Conservation (phyloP, 331 rosid genomes). For the Spiraea crenata region DNA sequence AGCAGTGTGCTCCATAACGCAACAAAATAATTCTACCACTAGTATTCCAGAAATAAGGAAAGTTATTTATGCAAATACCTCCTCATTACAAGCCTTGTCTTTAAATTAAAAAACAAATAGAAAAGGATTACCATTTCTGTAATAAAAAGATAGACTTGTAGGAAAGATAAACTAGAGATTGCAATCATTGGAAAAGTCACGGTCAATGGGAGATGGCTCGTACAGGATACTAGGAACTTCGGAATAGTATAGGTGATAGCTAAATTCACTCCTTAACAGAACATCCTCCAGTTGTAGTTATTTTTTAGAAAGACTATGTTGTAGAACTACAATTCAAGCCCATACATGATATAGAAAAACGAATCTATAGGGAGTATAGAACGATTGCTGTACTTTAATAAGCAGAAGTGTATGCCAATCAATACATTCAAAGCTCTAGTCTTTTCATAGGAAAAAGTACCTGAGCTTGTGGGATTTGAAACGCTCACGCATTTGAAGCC, state of each 20-base stretch:
- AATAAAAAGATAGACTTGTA: neutral
- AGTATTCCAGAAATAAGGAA: neutral
- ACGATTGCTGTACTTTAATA: neutral
- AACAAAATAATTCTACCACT: neutral
- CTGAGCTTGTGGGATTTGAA: conserved; percentile 75
- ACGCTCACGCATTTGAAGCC: conserved; percentile 91
- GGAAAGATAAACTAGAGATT: neutral
- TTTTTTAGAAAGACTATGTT: neutral
- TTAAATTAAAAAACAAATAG: no score
- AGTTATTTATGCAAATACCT: no score
- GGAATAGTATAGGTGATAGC: neutral
- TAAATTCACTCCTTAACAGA: neutral
- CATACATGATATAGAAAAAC: neutral
- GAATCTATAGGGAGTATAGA: neutral
- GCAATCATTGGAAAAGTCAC: neutral
- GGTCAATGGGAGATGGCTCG: neutral
- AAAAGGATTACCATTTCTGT: no score
- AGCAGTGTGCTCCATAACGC: neutral
- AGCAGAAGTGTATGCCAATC: neutral
- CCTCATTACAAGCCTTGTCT: no score
- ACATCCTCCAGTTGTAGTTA: neutral
- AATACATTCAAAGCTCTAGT: neutral
- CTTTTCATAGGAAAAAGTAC: conserved; percentile 30
- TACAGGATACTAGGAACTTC: neutral
- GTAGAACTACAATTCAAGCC: neutral